phyloP scores from a whole-genome alignment of 2,329 filamentous ascomycete species.

The Aspergillus terreus region DNA sequence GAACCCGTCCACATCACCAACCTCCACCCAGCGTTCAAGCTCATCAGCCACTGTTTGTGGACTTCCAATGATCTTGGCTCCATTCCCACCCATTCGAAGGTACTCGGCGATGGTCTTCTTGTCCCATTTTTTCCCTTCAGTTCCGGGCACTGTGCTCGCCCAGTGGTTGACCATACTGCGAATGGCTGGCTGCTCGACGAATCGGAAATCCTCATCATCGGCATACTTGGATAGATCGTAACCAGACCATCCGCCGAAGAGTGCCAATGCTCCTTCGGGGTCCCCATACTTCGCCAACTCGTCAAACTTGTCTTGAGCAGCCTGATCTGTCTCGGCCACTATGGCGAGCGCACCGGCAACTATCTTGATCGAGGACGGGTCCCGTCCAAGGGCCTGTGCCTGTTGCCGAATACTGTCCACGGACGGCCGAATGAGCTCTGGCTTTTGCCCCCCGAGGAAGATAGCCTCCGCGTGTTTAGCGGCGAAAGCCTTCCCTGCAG shows the following conservation, averaged over 20 bases:
- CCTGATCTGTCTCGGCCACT: conserved; percentile 44
- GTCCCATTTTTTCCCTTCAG: conserved; percentile 37
- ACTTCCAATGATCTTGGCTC: conserved; percentile 34
- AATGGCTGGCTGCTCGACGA: conserved; percentile 40
- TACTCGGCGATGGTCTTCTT: conserved; percentile 35
- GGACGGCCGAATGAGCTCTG: conserved; percentile 38
- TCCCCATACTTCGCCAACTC: conserved; percentile 43
- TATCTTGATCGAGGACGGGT: conserved; percentile 41
- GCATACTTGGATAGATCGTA: conserved; percentile 41
- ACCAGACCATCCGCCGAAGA: conserved; percentile 48
- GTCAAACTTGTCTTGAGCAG: conserved; percentile 41
- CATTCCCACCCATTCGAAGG: conserved; percentile 31
- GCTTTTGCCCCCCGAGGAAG: conserved; percentile 44
- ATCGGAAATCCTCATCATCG: conserved; percentile 46
- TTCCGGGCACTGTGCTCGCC: conserved; percentile 42
- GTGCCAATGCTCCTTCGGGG: conserved; percentile 41
- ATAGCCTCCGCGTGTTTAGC: conserved; percentile 45
- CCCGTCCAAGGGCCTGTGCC: conserved; percentile 36
- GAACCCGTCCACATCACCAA: conserved; percentile 34
- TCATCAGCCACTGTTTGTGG: conserved; percentile 35
- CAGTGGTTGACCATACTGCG: conserved; percentile 44
- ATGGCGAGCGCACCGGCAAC: conserved; percentile 44
- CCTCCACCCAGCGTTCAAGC: conserved; percentile 34
- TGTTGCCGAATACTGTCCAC: conserved; percentile 42
- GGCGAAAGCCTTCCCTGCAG: conserved; percentile 45